phyloP scores from a whole-genome alignment of 1,139 yeast genomes.

The Kazachstania sp. region DNA sequence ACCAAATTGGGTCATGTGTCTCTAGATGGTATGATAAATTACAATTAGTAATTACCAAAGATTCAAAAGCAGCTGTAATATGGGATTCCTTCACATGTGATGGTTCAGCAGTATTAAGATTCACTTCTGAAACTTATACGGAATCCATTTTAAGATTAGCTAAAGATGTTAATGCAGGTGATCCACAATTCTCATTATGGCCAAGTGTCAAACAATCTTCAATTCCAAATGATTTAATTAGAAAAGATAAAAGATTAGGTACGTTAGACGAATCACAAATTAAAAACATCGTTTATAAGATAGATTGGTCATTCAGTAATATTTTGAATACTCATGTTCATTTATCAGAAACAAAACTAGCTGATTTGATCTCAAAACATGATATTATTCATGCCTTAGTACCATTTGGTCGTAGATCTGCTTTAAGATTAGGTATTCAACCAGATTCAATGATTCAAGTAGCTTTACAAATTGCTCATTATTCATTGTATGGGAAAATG shows the following conservation, averaged over 20 bases:
- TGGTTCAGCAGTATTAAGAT: conserved; percentile 65
- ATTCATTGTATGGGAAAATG: conserved; percentile 62
- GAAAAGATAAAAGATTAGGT: conserved; percentile 9
- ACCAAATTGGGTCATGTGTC: conserved; percentile 67
- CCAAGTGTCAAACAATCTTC: conserved; percentile 34
- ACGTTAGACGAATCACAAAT: conserved; percentile 7
- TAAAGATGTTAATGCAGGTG: conserved; percentile 60
- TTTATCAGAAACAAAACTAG: conserved; percentile 64
- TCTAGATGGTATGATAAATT: conserved; percentile 75
- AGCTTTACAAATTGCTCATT: conserved; percentile 61
- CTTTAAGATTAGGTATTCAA: conserved; percentile 45
- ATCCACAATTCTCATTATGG: conserved; percentile 50
- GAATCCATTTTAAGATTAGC: conserved; percentile 67
- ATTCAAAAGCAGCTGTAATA: conserved; percentile 66
- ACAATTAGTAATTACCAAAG: conserved; percentile 58
- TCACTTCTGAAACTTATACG: conserved; percentile 66
- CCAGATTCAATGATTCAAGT: conserved; percentile 63
- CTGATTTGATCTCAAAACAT: conserved; percentile 68
- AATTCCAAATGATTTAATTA: conserved; percentile 28
- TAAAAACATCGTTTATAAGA: conserved; percentile 37
- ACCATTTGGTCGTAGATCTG: conserved; percentile 40
- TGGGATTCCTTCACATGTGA: conserved; percentile 76
- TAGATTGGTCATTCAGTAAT: conserved; percentile 45
- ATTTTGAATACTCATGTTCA: conserved; percentile 43
- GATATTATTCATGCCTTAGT: conserved; percentile 42